Percentiles rank a stretch among this genome's conserved stretches.
Conservation (phyloP, 768 basidiomycete genomes). For the Termitomyces sp. region DNA sequence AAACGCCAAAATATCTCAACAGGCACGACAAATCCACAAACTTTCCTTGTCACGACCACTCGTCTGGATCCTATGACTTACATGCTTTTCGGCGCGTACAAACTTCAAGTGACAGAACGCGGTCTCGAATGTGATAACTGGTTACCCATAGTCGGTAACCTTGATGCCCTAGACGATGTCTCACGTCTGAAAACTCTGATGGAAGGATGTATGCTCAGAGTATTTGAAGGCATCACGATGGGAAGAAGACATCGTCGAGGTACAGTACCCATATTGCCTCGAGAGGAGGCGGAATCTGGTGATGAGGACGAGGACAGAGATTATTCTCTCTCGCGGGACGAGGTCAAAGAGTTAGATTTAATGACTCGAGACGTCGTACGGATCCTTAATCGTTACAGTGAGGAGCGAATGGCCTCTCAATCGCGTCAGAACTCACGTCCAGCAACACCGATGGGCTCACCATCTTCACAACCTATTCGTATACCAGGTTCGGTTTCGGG, state of each 20-base stretch:
- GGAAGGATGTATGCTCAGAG: constrained; percentile 82
- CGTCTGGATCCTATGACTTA: constrained; percentile 87
- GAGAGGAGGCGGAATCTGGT: constrained; percentile 55
- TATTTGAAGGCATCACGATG: constrained; percentile 81
- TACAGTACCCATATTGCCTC: constrained; percentile 32
- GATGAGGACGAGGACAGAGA: constrained; percentile 52
- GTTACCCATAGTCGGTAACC: constrained; percentile 77
- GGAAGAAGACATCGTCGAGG: constrained; percentile 31
- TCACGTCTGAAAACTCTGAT: constrained; percentile 75
- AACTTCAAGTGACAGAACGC: constrained; percentile 61
- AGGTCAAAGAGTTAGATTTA: constrained; percentile 72
- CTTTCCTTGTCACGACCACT: constrained; percentile 76
- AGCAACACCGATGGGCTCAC: constrained; percentile 60
- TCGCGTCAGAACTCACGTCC: constrained; percentile 63
- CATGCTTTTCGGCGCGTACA: constrained; percentile 86
- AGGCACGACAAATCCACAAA: constrained; percentile 47
- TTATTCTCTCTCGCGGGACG: constrained; percentile 57
- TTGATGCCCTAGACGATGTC: constrained; percentile 77
- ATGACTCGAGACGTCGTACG: constrained; percentile 72
- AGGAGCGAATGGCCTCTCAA: constrained; percentile 55
- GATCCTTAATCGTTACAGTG: constrained; percentile 67
- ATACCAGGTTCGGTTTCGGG: constrained; percentile 46
- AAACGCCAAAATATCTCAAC: constrained; percentile 74
- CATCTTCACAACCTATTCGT: constrained; percentile 34
- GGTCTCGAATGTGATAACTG: constrained; percentile 89